These are phyloP conservation scores for Daedaleopsis sinensis DNA, from an alignment of 768 basidiomycete species.

Conservation along the genomic window DNA sequence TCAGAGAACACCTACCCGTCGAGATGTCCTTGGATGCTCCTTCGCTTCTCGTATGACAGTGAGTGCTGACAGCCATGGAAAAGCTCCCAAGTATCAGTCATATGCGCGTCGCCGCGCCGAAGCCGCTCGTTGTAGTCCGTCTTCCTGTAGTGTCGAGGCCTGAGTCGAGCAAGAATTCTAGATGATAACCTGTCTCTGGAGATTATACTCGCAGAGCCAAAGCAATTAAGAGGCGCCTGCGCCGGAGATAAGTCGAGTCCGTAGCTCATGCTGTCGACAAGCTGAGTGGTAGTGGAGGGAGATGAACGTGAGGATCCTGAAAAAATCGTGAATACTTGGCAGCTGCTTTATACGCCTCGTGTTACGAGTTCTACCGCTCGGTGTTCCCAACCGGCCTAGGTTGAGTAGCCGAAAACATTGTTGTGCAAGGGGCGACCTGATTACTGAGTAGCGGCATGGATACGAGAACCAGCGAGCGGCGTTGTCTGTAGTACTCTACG, in stretches of 20 bases:
- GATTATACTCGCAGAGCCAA: background rate
- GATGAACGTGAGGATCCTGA: background rate
- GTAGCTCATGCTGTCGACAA: constrained; percentile 1
- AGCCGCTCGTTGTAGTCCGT: constrained; percentile 5
- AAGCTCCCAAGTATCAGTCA: background rate
- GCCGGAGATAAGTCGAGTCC: constrained; percentile 4
- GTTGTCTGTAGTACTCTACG: background rate
- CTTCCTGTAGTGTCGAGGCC: constrained; percentile 10
- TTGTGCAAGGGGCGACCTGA: background rate
- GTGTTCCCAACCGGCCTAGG: background rate
- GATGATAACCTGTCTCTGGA: background rate
- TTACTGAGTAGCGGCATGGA: background rate
- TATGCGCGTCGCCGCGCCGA: constrained; percentile 1
- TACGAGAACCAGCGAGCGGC: background rate
- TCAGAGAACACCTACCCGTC: background rate
- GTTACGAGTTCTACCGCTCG: background rate
- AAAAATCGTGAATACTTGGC: background rate
- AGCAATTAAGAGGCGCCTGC: constrained; percentile 11
- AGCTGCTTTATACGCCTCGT: background rate
- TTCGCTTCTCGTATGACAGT: background rate
- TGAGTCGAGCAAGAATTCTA: background rate
- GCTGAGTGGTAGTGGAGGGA: background rate
- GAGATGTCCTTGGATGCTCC: background rate
- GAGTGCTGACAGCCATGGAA: background rate
- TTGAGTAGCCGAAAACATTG: background rate